These are phyloP conservation scores for Ascochyta viciae-villosae DNA, from an alignment of 2,329 filamentous ascomycete genomes.

Conservation along the genomic window DNA sequence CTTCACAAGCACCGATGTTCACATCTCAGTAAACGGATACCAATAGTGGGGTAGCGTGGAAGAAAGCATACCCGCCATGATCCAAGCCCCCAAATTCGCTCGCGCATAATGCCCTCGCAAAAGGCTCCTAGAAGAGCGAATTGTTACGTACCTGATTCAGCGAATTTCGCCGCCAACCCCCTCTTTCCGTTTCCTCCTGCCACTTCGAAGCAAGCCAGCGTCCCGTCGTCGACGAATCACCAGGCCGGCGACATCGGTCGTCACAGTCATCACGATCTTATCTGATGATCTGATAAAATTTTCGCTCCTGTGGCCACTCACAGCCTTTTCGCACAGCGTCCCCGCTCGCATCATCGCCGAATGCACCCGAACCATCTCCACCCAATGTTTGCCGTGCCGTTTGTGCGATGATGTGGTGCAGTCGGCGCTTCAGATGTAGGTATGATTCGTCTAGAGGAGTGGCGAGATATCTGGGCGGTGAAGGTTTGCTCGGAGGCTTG, in stretches of 20 bases:
- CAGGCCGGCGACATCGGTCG: conserved; percentile 3
- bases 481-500: not conserved
- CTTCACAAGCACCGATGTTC: not conserved
- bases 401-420: not conserved
- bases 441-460: not conserved
- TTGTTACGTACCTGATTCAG: not conserved
- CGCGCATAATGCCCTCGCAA: not conserved
- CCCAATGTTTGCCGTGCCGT: not conserved
- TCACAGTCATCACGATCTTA: not conserved
- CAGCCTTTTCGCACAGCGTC: not conserved
- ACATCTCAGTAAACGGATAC: not conserved
- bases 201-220: not conserved
- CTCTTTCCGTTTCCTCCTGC: not conserved
- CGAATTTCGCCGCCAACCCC: not conserved
- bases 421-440: not conserved
- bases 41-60: not conserved
- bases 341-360: conserved; percentile 7
- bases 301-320: not conserved
- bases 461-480: not conserved
- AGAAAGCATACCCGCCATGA: not conserved
- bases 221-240: not conserved
- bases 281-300: conserved; percentile 18
- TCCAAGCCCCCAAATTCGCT: not conserved
- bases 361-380: conserved; percentile 12
- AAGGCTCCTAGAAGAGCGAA: not conserved